A percentile compares a stretch with the other conserved stretches of the same genome.
Conservation (phyloP, 176 grass and related monocot genomes). For the Lolium multiflorum region DNA sequence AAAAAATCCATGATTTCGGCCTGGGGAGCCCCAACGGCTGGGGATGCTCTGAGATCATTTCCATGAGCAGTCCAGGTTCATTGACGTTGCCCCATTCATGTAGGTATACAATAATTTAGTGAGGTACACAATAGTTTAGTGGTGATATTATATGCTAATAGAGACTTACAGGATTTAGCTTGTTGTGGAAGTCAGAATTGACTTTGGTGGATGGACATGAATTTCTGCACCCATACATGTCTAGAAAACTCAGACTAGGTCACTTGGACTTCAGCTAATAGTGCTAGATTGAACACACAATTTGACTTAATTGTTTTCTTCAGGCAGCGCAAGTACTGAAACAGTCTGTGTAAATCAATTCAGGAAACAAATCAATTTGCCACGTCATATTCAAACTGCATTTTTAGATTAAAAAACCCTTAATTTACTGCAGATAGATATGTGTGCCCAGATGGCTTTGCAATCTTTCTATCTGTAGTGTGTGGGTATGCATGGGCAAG, state of each 20-base stretch:
- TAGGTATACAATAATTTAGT: background rate
- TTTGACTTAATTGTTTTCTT: conserved; percentile 15
- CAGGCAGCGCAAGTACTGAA: background rate
- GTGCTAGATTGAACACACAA: background rate
- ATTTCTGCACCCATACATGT: conserved; percentile 9
- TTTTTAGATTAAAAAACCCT: background rate
- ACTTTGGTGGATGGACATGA: conserved; percentile 21
- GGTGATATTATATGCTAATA: conserved; percentile 5
- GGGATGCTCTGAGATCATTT: conserved; percentile 48
- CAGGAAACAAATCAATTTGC: background rate
- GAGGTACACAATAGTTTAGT: too few species aligned
- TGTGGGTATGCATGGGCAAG: background rate
- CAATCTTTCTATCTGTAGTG: conserved; percentile 28
- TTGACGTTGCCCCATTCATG: conserved; percentile 19
- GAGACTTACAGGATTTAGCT: background rate
- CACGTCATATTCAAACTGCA: conserved; percentile 16
- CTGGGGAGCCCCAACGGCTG: too few species aligned
- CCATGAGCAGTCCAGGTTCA: conserved; percentile 42
- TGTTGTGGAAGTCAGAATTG: conserved; percentile 27
- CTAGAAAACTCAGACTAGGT: background rate
- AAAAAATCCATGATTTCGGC: too few species aligned
- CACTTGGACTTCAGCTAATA: background rate
- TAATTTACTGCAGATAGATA: conserved; percentile 18
- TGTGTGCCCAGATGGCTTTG: conserved; percentile 27
- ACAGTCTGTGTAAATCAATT: background rate